Base-by-base conservation (phyloP, 176 grass and related monocot genomes). In the Musa beccarii region DNA sequence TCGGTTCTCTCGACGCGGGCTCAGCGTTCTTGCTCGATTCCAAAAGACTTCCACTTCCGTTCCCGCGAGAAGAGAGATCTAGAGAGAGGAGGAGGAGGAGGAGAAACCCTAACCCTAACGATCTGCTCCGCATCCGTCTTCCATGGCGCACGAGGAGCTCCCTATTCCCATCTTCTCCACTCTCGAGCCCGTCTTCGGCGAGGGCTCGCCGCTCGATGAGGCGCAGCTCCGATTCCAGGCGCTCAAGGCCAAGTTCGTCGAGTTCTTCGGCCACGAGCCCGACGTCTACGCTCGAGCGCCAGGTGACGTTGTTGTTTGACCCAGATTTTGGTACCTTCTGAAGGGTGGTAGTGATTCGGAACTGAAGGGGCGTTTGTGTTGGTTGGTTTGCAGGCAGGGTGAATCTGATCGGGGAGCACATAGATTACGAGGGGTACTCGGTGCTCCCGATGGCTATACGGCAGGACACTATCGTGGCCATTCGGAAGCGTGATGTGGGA, bases 391-490 rank as follows among this genome's bases (percentile, higher is more conserved):
- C 63, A 97, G 95, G 95, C 69, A 81, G 95, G 82, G 95, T 99
- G 71, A 99, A 99, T 73, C 81, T 99, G 23, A 99, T 99, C 26
- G 90, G 95, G 56, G 95, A 99, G 85, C 95, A 99, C 80, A 99
- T 99, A 66, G 95, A 99, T 78, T 91, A 91, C 77, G 90, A 99
- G 84, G 95, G 95, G 1, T 94, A 99, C 82, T 91, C 95, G 20
- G 95, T 99, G 74, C 84, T 99, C 62, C 95, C 95, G 66, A 99
- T 99, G 95, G 95, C 95, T 64, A 99, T 94, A 80, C 86, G 95
- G 59, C 95, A 99, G 79, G 95, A 99, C 81, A 94, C 88, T 69
- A 94, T 99, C 63, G 90, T 99, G 53, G 95, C 95, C 68, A 91
- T 99, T 67, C 55, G 88, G n/a, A 89, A 65, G 82, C 75, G 85